Conservation (phyloP, 257 asterid species). For the Lithospermum erythrorhizon region DNA sequence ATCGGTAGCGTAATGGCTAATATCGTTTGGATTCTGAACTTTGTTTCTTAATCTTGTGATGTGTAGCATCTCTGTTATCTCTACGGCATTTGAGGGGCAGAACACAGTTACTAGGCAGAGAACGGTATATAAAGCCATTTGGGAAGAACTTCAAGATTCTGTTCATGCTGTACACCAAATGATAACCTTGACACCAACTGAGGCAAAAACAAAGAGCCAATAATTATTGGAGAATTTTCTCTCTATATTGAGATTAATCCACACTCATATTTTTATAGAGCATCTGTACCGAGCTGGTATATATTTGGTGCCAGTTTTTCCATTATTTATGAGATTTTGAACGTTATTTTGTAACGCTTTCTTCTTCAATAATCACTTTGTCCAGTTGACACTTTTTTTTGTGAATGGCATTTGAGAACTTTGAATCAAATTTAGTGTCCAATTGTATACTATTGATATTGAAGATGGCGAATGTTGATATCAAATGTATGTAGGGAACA, state of each 20-base stretch:
- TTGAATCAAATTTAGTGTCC: not conserved
- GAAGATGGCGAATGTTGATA: too few species aligned
- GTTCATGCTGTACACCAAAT: constrained; percentile 98
- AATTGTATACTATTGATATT: too few species aligned
- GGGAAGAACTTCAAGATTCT: constrained; percentile 89
- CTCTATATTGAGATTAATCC: not conserved
- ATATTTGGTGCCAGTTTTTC: too few species aligned
- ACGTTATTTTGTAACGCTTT: too few species aligned
- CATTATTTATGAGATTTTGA: not conserved
- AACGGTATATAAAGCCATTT: constrained; percentile 97
- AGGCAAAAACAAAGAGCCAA: constrained; percentile 39
- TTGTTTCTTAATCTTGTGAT: not conserved
- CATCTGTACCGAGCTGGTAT: too few species aligned
- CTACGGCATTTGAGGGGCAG: constrained; percentile 84
- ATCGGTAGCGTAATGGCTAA: not conserved
- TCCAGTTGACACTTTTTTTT: too few species aligned
- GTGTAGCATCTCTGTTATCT: constrained; percentile 71
- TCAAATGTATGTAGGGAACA: too few species aligned
- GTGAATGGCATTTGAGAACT: too few species aligned
- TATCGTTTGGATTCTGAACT: not conserved
- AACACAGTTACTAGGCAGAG: constrained; percentile 90
- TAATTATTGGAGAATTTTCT: not conserved
- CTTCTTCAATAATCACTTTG: not conserved
- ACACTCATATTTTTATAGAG: not conserved
- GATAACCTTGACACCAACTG: constrained; percentile 79